phyloP scores from a whole-genome alignment of 495 filamentous ascomycete genomes.

The Penicillium ucsense region DNA sequence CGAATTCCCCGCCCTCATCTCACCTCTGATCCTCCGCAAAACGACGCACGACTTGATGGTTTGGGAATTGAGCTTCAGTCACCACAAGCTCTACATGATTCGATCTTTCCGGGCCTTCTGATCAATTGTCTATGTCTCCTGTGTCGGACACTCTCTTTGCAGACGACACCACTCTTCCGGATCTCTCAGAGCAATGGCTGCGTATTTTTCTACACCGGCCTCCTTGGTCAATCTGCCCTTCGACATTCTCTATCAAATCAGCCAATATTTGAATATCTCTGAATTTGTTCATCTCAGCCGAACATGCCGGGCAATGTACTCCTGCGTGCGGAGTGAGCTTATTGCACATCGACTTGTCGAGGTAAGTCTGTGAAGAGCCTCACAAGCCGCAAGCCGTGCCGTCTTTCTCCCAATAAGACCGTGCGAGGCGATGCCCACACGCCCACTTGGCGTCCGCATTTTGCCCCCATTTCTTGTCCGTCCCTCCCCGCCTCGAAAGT shows the following conservation, averaged over 20 bases:
- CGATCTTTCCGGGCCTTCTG: not conserved
- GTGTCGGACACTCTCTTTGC: no score
- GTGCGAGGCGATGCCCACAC: not conserved
- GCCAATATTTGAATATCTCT: conserved; percentile 30
- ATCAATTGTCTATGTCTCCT: not conserved
- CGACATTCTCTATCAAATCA: conserved; percentile 54
- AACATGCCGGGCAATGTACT: conserved; percentile 43
- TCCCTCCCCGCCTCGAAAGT: not conserved
- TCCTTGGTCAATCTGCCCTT: conserved; percentile 44
- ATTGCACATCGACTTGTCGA: conserved; percentile 51
- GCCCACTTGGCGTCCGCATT: not conserved
- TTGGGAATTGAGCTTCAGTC: no score
- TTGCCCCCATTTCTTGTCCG: not conserved
- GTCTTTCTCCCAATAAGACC: not conserved
- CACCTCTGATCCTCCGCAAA: no score
- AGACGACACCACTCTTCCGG: not conserved
- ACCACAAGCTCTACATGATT: not conserved
- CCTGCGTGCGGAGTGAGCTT: conserved; percentile 46
- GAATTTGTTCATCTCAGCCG: conserved; percentile 36
- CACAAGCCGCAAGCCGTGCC: not conserved
- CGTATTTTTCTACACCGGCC: conserved; percentile 3
- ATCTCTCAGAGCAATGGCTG: conserved; percentile 10
- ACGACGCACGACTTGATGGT: no score
- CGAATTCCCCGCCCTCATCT: no score
- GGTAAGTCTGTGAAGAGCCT: conserved; percentile 26